A percentile compares a stretch with the other conserved stretches of the same genome.
Evolutionary conservation across 257 asterid species (phyloP).

Genomic region (Fraxinus anomala): DNA sequence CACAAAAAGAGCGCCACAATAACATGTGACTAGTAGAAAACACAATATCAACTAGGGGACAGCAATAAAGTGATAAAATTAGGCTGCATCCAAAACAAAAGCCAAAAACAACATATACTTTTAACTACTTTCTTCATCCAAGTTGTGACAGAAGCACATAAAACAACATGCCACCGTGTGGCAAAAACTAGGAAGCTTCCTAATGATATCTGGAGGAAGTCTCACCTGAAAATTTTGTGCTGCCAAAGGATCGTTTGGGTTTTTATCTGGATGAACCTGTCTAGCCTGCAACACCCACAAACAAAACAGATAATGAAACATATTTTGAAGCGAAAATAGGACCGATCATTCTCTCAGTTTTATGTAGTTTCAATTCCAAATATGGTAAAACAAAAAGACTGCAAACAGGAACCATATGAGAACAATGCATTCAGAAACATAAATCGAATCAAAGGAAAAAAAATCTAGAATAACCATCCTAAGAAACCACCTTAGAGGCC

Average conservation of each 20-base stretch:
- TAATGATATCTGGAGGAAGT: neutral
- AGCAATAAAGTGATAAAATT: neutral
- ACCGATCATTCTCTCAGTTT: constrained; percentile 3
- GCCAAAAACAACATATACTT: neutral
- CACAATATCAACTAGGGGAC: neutral
- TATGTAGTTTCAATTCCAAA: constrained; percentile 9
- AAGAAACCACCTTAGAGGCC: neutral
- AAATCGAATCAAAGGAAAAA: constrained; percentile 5
- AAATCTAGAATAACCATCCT: neutral
- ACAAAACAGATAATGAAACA: constrained; percentile 6
- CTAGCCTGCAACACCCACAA: constrained; percentile 66
- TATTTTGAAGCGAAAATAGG: constrained; percentile 3
- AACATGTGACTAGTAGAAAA: neutral
- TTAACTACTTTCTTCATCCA: neutral
- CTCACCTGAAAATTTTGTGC: constrained; percentile 93
- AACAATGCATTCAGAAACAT: constrained; percentile 5
- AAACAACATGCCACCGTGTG: constrained; percentile 17
- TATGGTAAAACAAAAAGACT: constrained; percentile 1
- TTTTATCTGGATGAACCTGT: constrained; percentile 99
- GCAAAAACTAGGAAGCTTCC: neutral
- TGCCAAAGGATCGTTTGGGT: constrained; percentile 93
- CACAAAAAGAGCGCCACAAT: neutral
- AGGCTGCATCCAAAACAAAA: constrained; percentile 11
- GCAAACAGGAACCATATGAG: constrained; percentile 8
- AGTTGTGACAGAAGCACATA: constrained; percentile 15